A percentile compares a stretch with the other conserved stretches of the same genome.
These are phyloP conservation scores for Zygosaccharomyces rouxii DNA, from an alignment of 805 yeast species.

Conservation along the genomic window DNA sequence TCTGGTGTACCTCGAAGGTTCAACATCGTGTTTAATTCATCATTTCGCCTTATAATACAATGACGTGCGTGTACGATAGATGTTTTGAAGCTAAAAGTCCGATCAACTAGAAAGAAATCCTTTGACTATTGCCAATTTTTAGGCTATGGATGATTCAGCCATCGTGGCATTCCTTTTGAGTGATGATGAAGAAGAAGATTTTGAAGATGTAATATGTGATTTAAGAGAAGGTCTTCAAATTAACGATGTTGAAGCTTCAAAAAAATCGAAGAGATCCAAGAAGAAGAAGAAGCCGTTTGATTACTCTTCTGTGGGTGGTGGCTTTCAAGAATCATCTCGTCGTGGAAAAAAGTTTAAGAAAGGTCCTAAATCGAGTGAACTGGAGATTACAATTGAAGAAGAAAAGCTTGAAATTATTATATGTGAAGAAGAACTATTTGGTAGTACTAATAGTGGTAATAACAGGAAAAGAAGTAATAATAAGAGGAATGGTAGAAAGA, in stretches of 20 bases:
- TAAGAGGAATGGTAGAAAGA: not conserved
- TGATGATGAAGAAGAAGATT: not conserved
- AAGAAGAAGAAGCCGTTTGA: not conserved
- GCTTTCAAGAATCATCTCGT: not conserved
- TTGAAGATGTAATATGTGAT: not conserved
- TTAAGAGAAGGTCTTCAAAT: not conserved
- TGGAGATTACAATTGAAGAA: not conserved
- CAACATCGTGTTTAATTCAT: not conserved
- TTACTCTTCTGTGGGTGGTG: not conserved
- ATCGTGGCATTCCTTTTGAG: conserved; percentile 1
- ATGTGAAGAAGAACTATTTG: conserved; percentile 5
- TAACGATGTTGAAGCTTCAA: not conserved
- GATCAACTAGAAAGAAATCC: not conserved
- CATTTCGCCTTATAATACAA: not conserved
- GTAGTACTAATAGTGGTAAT: not conserved
- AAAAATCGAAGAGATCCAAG: not conserved
- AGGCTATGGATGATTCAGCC: conserved; percentile 2
- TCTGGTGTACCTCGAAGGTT: not conserved
- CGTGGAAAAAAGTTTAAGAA: not conserved
- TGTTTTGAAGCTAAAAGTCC: not conserved
- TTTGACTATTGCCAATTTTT: not conserved
- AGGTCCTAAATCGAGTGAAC: not conserved
- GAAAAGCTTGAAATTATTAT: not conserved
- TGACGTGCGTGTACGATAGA: not conserved
- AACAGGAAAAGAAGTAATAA: not conserved